Evolutionary conservation across 2,329 filamentous ascomycete species (phyloP).

Genomic region (Pestalotiopsis sp.): DNA sequence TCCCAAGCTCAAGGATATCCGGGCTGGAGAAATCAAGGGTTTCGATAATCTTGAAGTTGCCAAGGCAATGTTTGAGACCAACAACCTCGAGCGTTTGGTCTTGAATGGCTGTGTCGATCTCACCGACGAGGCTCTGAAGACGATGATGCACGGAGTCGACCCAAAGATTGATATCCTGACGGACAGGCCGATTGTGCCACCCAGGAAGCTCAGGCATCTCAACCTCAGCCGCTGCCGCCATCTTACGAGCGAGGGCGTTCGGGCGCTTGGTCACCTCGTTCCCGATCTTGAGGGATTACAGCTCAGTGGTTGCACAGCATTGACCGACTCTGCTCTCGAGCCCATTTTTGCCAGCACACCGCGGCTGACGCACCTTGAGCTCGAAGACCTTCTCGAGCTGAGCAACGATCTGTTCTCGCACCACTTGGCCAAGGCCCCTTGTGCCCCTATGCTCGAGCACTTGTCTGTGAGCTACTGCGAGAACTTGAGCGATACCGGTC

Average conservation of each 20-base stretch:
- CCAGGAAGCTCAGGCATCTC: conserved; percentile 79
- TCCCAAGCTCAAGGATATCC: conserved; percentile 73
- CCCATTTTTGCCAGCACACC: conserved; percentile 76
- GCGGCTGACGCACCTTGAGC: conserved; percentile 79
- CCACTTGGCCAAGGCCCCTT: conserved; percentile 76
- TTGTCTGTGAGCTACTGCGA: conserved; percentile 92
- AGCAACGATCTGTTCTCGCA: conserved; percentile 75
- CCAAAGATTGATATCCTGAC: conserved; percentile 83
- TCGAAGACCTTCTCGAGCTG: conserved; percentile 81
- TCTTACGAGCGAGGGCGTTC: conserved; percentile 75
- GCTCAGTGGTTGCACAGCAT: conserved; percentile 73
- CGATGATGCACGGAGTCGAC: conserved; percentile 75
- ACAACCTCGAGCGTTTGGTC: conserved; percentile 80
- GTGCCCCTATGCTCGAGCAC: conserved; percentile 72
- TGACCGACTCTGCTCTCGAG: conserved; percentile 75
- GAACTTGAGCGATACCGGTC: conserved; percentile 77
- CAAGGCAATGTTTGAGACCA: conserved; percentile 74
- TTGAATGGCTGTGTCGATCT: conserved; percentile 80
- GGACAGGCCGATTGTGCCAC: conserved; percentile 73
- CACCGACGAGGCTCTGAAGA: conserved; percentile 71
- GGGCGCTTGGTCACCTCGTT: conserved; percentile 71
- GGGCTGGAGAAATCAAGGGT: conserved; percentile 79
- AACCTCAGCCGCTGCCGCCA: conserved; percentile 79
- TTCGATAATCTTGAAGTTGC: conserved; percentile 78
- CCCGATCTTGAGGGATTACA: conserved; percentile 83